Conservation (phyloP, 148 eudicot species). For the Chenopodium suecicum region DNA sequence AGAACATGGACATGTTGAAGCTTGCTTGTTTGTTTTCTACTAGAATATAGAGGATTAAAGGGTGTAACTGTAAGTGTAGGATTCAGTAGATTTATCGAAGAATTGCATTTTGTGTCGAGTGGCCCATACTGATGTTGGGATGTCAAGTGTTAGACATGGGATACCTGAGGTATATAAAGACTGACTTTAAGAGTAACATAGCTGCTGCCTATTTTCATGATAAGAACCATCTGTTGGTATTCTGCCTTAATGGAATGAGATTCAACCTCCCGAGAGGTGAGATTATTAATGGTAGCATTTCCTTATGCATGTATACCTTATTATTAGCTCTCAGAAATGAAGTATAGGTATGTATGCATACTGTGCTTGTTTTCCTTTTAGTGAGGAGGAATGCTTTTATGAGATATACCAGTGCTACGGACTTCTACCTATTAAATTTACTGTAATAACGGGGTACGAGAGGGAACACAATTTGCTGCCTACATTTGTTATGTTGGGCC, state of each 20-base stretch:
- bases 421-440: too few relatives aligned
- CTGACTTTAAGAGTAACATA: neutral
- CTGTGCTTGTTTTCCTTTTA: neutral
- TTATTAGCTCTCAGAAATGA: too few relatives aligned
- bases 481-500: too few relatives aligned
- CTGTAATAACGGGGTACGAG: too few relatives aligned
- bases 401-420: neutral
- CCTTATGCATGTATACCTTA: neutral
- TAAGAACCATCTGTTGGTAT: neutral
- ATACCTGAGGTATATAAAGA: neutral
- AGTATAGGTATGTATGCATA: too few relatives aligned
- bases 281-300: neutral
- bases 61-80: neutral
- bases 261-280: neutral
- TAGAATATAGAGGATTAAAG: too few relatives aligned
- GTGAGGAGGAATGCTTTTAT: neutral
- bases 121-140: neutral
- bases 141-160: neutral
- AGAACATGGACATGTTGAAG: too few relatives aligned
- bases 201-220: neutral
- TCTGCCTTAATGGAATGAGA: neutral
- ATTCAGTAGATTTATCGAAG: neutral
- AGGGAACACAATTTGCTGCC: too few relatives aligned
- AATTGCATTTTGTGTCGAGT: neutral
- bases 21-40: too few relatives aligned